These are phyloP conservation scores for Aspergillus biplanus DNA, from an alignment of 495 filamentous ascomycete species.

Conservation along the genomic window DNA sequence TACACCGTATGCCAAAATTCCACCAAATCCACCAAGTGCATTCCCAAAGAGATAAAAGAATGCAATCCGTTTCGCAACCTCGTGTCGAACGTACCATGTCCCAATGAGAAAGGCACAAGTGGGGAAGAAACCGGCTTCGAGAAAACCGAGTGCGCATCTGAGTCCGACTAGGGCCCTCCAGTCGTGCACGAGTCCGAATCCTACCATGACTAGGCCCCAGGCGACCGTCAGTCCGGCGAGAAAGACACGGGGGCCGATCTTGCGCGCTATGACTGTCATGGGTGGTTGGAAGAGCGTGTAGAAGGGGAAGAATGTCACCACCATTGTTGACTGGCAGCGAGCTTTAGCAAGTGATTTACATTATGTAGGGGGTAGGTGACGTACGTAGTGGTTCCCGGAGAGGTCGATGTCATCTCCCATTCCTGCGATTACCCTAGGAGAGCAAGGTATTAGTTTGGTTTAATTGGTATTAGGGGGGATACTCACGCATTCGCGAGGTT, in stretches of 20 bases:
- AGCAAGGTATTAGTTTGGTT: no score
- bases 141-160: constrained; percentile 58
- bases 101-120: constrained; percentile 56
- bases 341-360: not conserved
- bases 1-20: constrained; percentile 63
- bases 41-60: constrained; percentile 56
- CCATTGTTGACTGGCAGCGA: constrained; percentile 12
- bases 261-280: constrained; percentile 51
- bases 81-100: constrained; percentile 60
- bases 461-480: no score
- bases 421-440: constrained; percentile 10
- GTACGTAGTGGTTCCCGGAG: constrained; percentile 15
- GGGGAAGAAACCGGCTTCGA: constrained; percentile 65
- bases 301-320: constrained; percentile 22
- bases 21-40: constrained; percentile 55
- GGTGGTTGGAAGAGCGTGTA: constrained; percentile 26
- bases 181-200: constrained; percentile 56
- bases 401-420: constrained; percentile 14
- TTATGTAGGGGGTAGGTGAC: not conserved
- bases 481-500: constrained; percentile 18
- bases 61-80: constrained; percentile 61
- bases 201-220: constrained; percentile 50
- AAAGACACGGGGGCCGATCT: constrained; percentile 57
- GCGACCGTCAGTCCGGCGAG: constrained; percentile 49
- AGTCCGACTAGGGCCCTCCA: constrained; percentile 54